Evolutionary conservation across 2,329 filamentous ascomycete species (phyloP).

Genomic region (Ophiostoma tasmaniense): DNA sequence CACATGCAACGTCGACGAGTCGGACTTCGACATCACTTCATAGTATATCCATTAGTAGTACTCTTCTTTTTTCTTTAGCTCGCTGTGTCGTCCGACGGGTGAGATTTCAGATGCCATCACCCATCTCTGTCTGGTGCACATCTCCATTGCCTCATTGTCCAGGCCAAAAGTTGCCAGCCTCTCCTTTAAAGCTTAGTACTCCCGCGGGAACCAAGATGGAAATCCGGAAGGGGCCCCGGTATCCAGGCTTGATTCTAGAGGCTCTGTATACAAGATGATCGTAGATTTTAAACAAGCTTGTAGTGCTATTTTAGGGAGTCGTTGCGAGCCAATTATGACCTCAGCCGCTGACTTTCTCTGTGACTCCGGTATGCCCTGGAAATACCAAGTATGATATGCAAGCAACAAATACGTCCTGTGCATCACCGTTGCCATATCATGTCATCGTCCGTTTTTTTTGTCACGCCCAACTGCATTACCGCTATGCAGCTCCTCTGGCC

Average conservation of each 20-base stretch:
- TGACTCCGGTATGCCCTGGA: too few species aligned
- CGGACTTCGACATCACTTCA: neutral
- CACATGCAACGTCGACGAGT: neutral
- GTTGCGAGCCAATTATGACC: neutral
- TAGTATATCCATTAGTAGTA: neutral
- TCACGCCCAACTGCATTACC: neutral
- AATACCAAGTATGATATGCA: neutral
- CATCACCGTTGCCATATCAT: neutral
- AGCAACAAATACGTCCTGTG: neutral
- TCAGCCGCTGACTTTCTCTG: neutral
- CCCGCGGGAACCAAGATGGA: neutral
- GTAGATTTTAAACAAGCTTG: neutral
- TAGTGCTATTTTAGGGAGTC: neutral
- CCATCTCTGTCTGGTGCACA: neutral
- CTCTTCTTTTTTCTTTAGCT: neutral
- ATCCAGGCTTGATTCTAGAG: neutral
- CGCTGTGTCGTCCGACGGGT: neutral
- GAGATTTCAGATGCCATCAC: neutral
- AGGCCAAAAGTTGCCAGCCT: too few species aligned
- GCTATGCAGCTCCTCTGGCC: neutral
- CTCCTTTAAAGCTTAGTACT: neutral
- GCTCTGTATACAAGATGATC: too few species aligned
- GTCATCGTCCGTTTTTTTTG: neutral
- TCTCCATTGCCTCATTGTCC: neutral
- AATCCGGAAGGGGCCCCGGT: neutral